Base-by-base conservation (phyloP, 352 stramenopile genomes). In the Phytophthora cajani region DNA sequence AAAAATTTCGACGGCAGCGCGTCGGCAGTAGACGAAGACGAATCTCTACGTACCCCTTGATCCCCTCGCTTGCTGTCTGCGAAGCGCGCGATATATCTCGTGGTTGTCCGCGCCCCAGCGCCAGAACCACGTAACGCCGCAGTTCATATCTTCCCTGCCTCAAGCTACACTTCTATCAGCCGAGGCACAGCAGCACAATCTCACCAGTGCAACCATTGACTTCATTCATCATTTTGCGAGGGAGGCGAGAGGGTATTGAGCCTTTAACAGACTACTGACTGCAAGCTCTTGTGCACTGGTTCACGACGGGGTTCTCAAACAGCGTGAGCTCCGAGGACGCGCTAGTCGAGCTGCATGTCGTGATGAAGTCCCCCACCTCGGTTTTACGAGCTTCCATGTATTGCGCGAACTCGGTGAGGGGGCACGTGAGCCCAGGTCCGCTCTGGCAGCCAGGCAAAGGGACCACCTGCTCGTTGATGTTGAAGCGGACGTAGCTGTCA, bases 401-500 rank as follows among this genome's bases (percentile, higher is more conserved):
- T 58, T 75, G 19, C 17, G 72, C 51, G 59, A 79, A 87, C 30
- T 84, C 64, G 40, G 75, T 68, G 5, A 89, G 44, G 7, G 79
- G 71, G 27, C 81, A 89, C 38, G 81, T 84, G 50, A 86, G 69
- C 2, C 81, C 81, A 0, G 81, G 81, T 30, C 81, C 81, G 17
- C 64, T 78, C 60, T 85, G 69, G 65, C 79, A 89, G 32, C 62
- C 74, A 1, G 61, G 60, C 16, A 86, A 71, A n/a, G 78, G 68
- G 17, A 84, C 74, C n/a, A 81, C 67, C 30, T 82, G 78, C 25
- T 85, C 77, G 62, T 87, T 89, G 51, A 87, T 72, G n/a, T 56
- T 76, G 46, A 86, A 75, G 63, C 78, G 81, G 27, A 87, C 77
- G 64, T 75, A 88, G 52, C 72, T 68, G 33, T 85, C 64, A 5